Evolutionary conservation across 208 protist genomes (phyloP), one percentile per base, ranked within the genome.

Genomic region (Porcisia hertigi): DNA sequence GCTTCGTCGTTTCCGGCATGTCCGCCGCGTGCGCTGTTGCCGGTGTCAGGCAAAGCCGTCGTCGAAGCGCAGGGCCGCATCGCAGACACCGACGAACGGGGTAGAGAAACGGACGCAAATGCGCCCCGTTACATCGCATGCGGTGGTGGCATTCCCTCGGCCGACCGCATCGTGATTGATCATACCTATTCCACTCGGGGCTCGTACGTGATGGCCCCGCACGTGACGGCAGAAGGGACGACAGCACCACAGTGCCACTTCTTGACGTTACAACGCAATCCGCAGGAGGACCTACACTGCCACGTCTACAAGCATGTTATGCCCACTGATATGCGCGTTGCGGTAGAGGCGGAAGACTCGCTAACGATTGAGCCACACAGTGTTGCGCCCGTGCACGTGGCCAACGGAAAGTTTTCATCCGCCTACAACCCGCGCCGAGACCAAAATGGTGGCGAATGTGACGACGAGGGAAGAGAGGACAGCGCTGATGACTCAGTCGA

Each of bases 141-240:
- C 58, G 39, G 73, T 36, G 67, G 76, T 54, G 87, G 83, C 43
- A 84, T 92, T 30, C 79, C 79, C 2, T 67, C 60, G 2, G 76
- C 83, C 7, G 75, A 77, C 3, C 70, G 79, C 57, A 71, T 91
- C 3, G n/a, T 58, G 34, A 94, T 94, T 16, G 74, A 75, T 30
- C 69, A 80, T 76, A 92, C 90, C 63, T 94, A 89, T 62, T 69
- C 74, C 23, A 71, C 64, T 9, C 90, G 88, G 39, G 82, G 86
- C 59, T 83, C 89, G 3, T 80, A 75, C 57, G 34, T 69, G n/a
- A 53, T 82, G 59, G 41, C 76, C 18, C 52, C 65, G 20, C 65
- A n/a, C 64, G 18, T 34, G 43, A 53, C n/a, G 45, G 25, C 47
- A 20, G 45, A 70, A 11, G 25, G 45, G 45, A 39, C 54, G 45